Base-by-base conservation (phyloP, 2,329 filamentous ascomycete genomes). In the Ilyonectria robusta region DNA sequence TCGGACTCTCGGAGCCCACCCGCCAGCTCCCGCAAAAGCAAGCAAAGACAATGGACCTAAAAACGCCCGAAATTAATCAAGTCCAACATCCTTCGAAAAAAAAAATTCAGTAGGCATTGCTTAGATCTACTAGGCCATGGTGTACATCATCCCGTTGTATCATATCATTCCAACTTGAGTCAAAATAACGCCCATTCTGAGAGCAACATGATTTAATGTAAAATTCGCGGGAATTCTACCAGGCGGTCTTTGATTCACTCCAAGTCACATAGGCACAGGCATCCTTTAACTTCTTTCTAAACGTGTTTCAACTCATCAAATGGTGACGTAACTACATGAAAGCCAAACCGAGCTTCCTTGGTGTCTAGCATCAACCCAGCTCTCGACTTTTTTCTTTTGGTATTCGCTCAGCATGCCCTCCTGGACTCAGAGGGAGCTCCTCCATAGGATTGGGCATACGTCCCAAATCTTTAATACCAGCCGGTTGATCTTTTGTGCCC, bases 281-380 rank as follows among this genome's bases (percentile, higher is more conserved):
- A 29, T 31, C 62, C 60, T 74, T 59, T 68, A 74, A 63, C 71
- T 77, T 70, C 75, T 78, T 79, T 75, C 11, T 78, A 67, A 79
- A 77, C 65, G 66, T 77, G 75, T 77, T 80, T 79, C 75, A 80
- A 81, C 78, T 82, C 78, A 82, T 81, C 75, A 73, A 72, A 76
- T 75, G 57, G 79, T 79, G 79, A 80, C 81, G 78, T 81, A 80
- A 82, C 81, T 82, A 84, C 79, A 84, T 77, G 77, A 80, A 80
- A 78, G 78, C 77, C 77, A 73, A 72, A 74, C 66, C 75, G 74
- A 81, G 77, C 78, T 78, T 79, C 74, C 76, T 76, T 79, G 72
- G 75, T 78, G 78, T 72, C 78, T 77, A 76, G 78, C 77, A 77
- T 80, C 78, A 78, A 78, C 78, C 71, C 74, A 76, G 76, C 78